Conservation (phyloP, 495 filamentous ascomycete species). For the Trichoderma reesei region DNA sequence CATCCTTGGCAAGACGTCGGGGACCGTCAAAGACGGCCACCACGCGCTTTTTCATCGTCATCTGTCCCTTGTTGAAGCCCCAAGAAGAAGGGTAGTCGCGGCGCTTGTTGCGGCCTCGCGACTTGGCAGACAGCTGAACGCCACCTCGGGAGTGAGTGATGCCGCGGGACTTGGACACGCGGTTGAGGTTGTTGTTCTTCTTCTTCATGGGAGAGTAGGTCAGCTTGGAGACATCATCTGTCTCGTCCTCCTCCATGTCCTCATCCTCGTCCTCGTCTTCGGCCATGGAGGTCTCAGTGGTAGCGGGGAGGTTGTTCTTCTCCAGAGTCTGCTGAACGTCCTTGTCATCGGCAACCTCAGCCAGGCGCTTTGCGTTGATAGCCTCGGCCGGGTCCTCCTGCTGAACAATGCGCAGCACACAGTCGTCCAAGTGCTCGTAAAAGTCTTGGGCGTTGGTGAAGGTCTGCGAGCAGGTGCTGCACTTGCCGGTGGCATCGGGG, state of each 20-base stretch:
- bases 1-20: constrained; percentile 87
- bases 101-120: constrained; percentile 64
- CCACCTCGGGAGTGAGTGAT: constrained; percentile 54
- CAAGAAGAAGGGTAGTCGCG: constrained; percentile 87
- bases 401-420: constrained; percentile 93
- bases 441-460: constrained; percentile 96
- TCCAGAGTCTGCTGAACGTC: constrained; percentile 77
- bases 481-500: constrained; percentile 79
- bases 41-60: constrained; percentile 96
- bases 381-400: constrained; percentile 93
- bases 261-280: constrained; percentile 53
- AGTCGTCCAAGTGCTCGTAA: constrained; percentile 98
- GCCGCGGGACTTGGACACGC: constrained; percentile 45
- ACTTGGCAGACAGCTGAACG: constrained; percentile 49
- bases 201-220: constrained; percentile 16
- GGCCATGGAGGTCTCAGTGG: constrained; percentile 50
- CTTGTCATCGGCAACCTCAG: constrained; percentile 72
- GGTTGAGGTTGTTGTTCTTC: constrained; percentile 36
- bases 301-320: constrained; percentile 61
- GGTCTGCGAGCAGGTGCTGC: constrained; percentile 84
- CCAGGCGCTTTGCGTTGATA: constrained; percentile 81
- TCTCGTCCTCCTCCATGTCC: constrained; percentile 40
- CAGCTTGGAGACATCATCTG: constrained; percentile 25
- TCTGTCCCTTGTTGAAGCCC: constrained; percentile 81
- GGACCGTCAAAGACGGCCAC: constrained; percentile 86